These are phyloP conservation scores for Penicillium fimorum DNA, from an alignment of 495 filamentous ascomycete species.

Conservation along the genomic window DNA sequence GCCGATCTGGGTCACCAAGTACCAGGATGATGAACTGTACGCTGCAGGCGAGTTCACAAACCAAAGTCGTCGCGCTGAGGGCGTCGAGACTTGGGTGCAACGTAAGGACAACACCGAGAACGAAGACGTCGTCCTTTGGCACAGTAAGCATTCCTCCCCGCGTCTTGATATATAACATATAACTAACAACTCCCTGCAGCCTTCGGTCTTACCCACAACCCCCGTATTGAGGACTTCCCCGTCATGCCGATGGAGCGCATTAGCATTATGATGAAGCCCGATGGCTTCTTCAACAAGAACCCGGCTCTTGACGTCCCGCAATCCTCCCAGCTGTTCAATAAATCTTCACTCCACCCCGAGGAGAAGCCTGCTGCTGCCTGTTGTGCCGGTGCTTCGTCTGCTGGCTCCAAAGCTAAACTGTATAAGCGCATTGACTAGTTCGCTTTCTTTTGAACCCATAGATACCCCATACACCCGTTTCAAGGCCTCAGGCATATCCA, in stretches of 20 bases:
- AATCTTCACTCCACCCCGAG: slow-evolving; percentile 38
- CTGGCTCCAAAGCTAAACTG: slow-evolving; percentile 34
- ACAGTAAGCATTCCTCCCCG: slow-evolving; percentile 32
- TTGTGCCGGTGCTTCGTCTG: slow-evolving; percentile 26
- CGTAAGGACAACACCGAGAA: slow-evolving; percentile 52
- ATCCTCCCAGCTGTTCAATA: slow-evolving; percentile 41
- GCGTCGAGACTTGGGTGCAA: slow-evolving; percentile 54
- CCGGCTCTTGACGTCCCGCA: slow-evolving; percentile 72
- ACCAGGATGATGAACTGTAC: slow-evolving; percentile 76
- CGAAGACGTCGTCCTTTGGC: slow-evolving; percentile 57
- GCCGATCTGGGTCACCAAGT: slow-evolving; percentile 77
- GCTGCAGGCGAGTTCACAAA: slow-evolving; percentile 86
- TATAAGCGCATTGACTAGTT: slow-evolving; percentile 38
- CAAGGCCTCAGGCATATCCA: not conserved
- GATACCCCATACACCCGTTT: slow-evolving; percentile 2
- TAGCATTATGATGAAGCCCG: slow-evolving; percentile 68
- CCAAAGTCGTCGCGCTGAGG: slow-evolving; percentile 65
- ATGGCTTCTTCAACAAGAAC: slow-evolving; percentile 73
- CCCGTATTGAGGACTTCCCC: slow-evolving; percentile 60
- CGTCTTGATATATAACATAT: not conserved
- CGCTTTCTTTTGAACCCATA: slow-evolving; percentile 6
- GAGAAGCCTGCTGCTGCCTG: slow-evolving; percentile 14
- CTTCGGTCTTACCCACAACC: slow-evolving; percentile 62
- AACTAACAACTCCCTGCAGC: slow-evolving; percentile 28
- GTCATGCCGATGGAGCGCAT: slow-evolving; percentile 63